Conservation (phyloP, 2,329 filamentous ascomycete genomes). For the Coniochaeta pulveracea region DNA sequence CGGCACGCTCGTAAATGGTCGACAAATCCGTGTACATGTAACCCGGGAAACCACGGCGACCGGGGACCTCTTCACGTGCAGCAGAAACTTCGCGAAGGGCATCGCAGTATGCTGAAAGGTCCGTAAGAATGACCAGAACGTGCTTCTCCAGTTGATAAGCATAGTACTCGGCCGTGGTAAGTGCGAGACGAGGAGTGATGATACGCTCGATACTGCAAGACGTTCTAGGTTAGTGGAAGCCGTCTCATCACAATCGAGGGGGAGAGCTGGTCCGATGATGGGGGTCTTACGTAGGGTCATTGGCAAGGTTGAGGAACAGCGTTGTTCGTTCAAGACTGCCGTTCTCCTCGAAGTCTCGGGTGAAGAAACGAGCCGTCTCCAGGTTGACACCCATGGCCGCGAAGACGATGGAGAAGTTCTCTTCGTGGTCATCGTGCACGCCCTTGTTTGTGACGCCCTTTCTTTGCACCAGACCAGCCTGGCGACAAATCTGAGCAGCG, state of each 20-base stretch:
- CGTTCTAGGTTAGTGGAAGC: slow-evolving; percentile 8
- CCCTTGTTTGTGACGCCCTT: slow-evolving; percentile 79
- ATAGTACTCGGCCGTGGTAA: slow-evolving; percentile 99
- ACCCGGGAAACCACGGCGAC: slow-evolving; percentile 98
- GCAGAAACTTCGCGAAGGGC: slow-evolving; percentile 97
- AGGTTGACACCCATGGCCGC: slow-evolving; percentile 99
- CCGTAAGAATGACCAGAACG: slow-evolving; percentile 95
- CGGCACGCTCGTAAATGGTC: slow-evolving; percentile 97
- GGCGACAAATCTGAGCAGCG: slow-evolving; percentile 95
- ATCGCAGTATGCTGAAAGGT: slow-evolving; percentile 96
- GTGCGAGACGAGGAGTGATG: slow-evolving; percentile 93
- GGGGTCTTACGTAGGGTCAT: slow-evolving; percentile 73
- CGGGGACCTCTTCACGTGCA: slow-evolving; percentile 95
- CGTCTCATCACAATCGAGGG: background rate
- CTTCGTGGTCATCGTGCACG: slow-evolving; percentile 90
- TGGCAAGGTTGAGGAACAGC: slow-evolving; percentile 96
- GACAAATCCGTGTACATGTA: slow-evolving; percentile 99
- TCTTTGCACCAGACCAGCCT: slow-evolving; percentile 79
- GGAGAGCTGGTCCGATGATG: background rate
- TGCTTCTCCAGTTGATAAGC: slow-evolving; percentile 99
- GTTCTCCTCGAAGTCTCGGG: slow-evolving; percentile 96
- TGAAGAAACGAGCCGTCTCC: slow-evolving; percentile 98
- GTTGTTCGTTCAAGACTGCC: slow-evolving; percentile 96
- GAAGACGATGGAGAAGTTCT: slow-evolving; percentile 99
- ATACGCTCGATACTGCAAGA: slow-evolving; percentile 84